Percentiles rank a stretch among this genome's conserved stretches.
phyloP scores from a whole-genome alignment of 495 filamentous ascomycete species.

The Daldinia childiae region DNA sequence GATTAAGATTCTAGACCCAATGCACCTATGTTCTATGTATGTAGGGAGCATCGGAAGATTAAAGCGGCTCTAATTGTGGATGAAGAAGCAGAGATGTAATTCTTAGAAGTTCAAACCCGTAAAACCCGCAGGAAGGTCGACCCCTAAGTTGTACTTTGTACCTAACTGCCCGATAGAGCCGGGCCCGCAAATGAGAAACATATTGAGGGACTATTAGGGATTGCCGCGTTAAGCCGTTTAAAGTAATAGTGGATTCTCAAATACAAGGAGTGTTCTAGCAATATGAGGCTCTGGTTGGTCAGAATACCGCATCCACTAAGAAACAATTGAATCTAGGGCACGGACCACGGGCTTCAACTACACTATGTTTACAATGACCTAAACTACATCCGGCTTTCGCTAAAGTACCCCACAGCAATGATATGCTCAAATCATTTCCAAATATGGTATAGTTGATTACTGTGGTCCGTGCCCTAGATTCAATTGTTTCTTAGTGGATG shows the following conservation, averaged over 20 bases:
- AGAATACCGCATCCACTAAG: no score
- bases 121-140: not conserved
- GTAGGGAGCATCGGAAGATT: not conserved
- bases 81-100: not conserved
- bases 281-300: slow-evolving; percentile 8
- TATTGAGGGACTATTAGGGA: slow-evolving; percentile 10
- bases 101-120: not conserved
- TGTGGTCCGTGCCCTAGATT: no score
- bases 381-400: no score
- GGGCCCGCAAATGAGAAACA: slow-evolving; percentile 25
- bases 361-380: no score
- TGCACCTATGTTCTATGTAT: not conserved
- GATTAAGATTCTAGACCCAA: not conserved
- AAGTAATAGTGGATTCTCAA: slow-evolving; percentile 33
- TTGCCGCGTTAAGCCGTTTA: slow-evolving; percentile 19
- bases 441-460: no score
- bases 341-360: no score
- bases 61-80: not conserved
- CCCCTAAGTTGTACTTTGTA: not conserved
- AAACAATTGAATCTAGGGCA: no score
- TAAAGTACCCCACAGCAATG: no score
- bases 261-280: slow-evolving; percentile 22
- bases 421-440: no score
- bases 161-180: not conserved
- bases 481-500: no score